A percentile compares a stretch with the other conserved stretches of the same genome.
Evolutionary conservation across 306 rosid species (phyloP).

Genomic region (Cicer arietinum): DNA sequence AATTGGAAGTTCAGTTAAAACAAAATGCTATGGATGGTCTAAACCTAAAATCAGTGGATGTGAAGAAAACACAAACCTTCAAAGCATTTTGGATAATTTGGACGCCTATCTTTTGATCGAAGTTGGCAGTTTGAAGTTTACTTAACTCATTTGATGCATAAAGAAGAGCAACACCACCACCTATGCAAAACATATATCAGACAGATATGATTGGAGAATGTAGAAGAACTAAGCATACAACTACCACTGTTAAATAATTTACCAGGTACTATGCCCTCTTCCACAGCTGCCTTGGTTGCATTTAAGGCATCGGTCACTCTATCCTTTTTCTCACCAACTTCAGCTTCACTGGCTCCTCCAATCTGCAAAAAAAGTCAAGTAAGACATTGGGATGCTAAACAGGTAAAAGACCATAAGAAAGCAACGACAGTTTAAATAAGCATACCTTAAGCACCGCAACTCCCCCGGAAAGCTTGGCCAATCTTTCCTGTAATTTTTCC

Average conservation of each 20-base stretch:
- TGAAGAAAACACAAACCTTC: conserved; percentile 55
- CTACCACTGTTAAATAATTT: neutral
- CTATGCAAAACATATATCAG: conserved; percentile 43
- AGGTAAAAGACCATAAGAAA: neutral
- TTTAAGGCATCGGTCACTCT: conserved; percentile 96
- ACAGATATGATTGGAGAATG: conserved; percentile 1
- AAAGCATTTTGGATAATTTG: conserved; percentile 95
- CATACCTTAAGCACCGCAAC: conserved; percentile 94
- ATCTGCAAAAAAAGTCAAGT: conserved; percentile 52
- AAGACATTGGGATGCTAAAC: neutral
- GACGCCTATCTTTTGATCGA: conserved; percentile 93
- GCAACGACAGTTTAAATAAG: neutral
- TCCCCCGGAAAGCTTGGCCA: conserved; percentile 97
- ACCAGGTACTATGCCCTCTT: conserved; percentile 96
- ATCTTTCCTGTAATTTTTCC: conserved; percentile 93
- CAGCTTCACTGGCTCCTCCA: conserved; percentile 98
- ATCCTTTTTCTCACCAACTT: conserved; percentile 95
- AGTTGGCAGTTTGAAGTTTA: conserved; percentile 82
- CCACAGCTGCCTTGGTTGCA: conserved; percentile 99
- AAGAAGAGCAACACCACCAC: conserved; percentile 98
- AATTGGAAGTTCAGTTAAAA: neutral
- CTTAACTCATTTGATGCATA: conserved; percentile 91
- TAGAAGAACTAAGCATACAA: neutral
- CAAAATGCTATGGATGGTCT: neutral
- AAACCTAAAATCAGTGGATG: neutral